Evolutionary conservation across 2,329 filamentous ascomycete genomes (phyloP).

Genomic region (Alternaria novae-zelandiae): DNA sequence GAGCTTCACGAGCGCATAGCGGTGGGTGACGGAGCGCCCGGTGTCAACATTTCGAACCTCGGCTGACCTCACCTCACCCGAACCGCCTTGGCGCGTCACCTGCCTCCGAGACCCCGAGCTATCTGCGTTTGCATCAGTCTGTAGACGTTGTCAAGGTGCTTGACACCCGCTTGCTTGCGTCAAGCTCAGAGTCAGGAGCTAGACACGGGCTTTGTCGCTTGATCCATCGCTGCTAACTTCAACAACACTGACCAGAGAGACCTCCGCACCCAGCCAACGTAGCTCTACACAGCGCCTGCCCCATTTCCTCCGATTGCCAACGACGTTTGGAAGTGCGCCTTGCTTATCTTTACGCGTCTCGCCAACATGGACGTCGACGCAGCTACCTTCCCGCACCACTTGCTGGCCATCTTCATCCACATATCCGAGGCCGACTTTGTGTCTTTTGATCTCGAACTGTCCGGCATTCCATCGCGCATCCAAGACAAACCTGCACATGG

Average conservation of each 20-base stretch:
- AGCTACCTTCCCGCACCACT: conserved; percentile 55
- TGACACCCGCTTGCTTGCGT: conserved; percentile 12
- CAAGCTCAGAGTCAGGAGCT: conserved; percentile 9
- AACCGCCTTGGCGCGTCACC: conserved; percentile 21
- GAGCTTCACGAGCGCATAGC: conserved; percentile 16
- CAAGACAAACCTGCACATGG: conserved; percentile 42
- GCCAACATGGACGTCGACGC: conserved; percentile 63
- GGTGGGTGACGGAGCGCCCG: conserved; percentile 13
- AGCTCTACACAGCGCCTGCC: no score
- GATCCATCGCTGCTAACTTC: conserved; percentile 22
- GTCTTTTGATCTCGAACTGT: conserved; percentile 70
- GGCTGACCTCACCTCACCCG: conserved; percentile 17
- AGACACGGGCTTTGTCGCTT: conserved; percentile 13
- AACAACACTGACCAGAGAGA: no score
- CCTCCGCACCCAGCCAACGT: no score
- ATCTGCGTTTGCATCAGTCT: not conserved
- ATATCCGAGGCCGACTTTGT: conserved; percentile 68
- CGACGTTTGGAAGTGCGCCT: no score
- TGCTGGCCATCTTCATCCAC: conserved; percentile 63
- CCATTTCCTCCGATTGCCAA: no score
- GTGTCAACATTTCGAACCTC: conserved; percentile 28
- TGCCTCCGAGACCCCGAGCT: conserved; percentile 4
- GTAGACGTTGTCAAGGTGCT: conserved; percentile 1
- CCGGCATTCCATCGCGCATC: conserved; percentile 61
- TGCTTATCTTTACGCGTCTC: not conserved